Base-by-base conservation (phyloP, 2,329 filamentous ascomycete species). In the Sporothrix luriei region DNA sequence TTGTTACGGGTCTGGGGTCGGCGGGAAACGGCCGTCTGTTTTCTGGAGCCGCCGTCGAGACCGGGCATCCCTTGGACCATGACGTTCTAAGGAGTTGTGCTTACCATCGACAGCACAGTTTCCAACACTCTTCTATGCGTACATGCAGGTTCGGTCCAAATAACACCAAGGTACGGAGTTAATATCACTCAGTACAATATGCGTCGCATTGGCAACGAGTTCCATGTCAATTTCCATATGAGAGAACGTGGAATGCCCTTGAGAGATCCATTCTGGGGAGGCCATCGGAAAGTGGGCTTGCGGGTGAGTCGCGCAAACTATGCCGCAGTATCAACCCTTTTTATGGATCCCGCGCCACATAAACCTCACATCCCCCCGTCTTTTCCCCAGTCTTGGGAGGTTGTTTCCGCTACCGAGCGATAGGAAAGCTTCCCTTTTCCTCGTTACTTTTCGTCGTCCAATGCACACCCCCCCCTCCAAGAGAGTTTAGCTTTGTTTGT, bases 251-350 rank as follows among this genome's bases (percentile, higher is more conserved):
- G 57, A 33, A 38, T 13, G 29, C 52, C 4, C 13, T 14, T 14
- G 52, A 19, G 51, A 33, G 14, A 16, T 43, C 11, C 40, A 16
- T 43, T 1, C 2, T 14, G 14, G 11, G 10, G 40, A 14, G 40
- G 1, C 11, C 14, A 65, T 51, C 62, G 62, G 46, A 26, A 64
- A 49, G 61, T 33, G 61, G 61, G 61, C 13, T 13, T 52, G 62
- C 62, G 62, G 62, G 26, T 24, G 62, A 65, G 62, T 65, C 26
- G 61, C 46, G 38, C 46, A 38, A 38, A 19, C 62, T 51, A 51
- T 38, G 46, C 62, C 62, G 62, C 62, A 38, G 62, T 65, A 65
- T 65, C 62, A 65, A 65, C 55, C 57, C 49, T 64, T 64, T 13
- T 49, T 64, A 51, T 24, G 62, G 62, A 19, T 62, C 57, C 33